A percentile compares a stretch with the other conserved stretches of the same genome.
Conservation (phyloP, 768 basidiomycete species). For the Termitomyces sp. region DNA sequence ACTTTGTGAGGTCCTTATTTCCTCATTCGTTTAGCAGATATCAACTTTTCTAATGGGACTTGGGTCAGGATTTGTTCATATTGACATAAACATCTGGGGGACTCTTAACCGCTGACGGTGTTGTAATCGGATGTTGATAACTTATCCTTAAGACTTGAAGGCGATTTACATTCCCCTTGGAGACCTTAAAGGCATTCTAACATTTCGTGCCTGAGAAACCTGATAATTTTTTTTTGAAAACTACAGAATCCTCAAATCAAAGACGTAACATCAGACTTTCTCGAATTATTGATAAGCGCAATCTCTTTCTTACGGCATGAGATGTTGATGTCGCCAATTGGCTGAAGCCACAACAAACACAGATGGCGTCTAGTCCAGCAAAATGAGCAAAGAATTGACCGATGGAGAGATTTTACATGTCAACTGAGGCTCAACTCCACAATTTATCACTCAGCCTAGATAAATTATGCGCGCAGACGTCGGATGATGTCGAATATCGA, state of each 20-base stretch:
- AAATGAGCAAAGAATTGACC: not conserved
- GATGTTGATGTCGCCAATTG: not conserved
- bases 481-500: not conserved
- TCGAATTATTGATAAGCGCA: not conserved
- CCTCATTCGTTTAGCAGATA: too few relatives aligned
- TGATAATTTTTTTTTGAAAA: not conserved
- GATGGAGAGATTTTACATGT: not conserved
- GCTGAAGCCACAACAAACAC: too few relatives aligned
- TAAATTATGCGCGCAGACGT: not conserved
- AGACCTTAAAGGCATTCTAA: not conserved
- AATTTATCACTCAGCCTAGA: not conserved
- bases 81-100: too few relatives aligned
- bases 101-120: too few relatives aligned
- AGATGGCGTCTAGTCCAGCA: not conserved
- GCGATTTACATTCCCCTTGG: not conserved
- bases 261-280: not conserved
- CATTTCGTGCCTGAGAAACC: not conserved
- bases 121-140: too few relatives aligned
- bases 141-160: too few relatives aligned
- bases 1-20: not conserved
- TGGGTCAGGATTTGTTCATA: not conserved
- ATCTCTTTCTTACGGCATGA: not conserved
- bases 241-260: not conserved
- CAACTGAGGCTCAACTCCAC: not conserved
- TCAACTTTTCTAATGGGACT: not conserved